Conservation (phyloP, 1,139 yeast species). For the Blastobotrys persicus region DNA sequence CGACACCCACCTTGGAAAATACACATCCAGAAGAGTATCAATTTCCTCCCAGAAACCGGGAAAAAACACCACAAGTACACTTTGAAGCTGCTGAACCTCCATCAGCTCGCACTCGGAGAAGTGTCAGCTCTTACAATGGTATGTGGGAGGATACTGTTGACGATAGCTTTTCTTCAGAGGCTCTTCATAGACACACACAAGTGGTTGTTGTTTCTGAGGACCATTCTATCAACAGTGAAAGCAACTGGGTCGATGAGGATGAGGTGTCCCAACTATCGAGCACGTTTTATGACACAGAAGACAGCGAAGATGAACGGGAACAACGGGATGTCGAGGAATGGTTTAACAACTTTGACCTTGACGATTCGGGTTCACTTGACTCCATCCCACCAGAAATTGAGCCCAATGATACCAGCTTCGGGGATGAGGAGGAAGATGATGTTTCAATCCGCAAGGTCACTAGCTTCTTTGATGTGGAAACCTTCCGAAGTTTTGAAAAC, state of each 20-base stretch:
- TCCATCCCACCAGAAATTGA: slow-evolving; percentile 10
- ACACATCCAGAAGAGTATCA: not conserved
- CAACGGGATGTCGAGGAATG: slow-evolving; percentile 37
- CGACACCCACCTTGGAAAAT: not conserved
- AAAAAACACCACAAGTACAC: not conserved
- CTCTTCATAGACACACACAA: not conserved
- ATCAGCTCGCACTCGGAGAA: not conserved
- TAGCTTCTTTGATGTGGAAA: slow-evolving; percentile 4
- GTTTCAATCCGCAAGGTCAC: not conserved
- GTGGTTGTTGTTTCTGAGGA: not conserved
- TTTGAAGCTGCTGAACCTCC: not conserved
- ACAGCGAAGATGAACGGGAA: slow-evolving; percentile 27
- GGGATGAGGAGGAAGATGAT: slow-evolving; percentile 15
- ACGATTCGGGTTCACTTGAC: slow-evolving; percentile 25
- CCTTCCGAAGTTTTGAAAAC: not conserved
- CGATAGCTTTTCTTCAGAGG: slow-evolving; percentile 2
- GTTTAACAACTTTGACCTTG: slow-evolving; percentile 28
- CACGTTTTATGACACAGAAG: slow-evolving; percentile 11
- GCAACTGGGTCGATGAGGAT: slow-evolving; percentile 13
- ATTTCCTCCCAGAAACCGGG: not conserved
- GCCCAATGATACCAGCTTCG: slow-evolving; percentile 10
- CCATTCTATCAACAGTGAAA: slow-evolving; percentile 8
- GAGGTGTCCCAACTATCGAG: slow-evolving; percentile 8
- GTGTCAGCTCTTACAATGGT: not conserved
- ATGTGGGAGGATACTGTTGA: slow-evolving; percentile 3